Conservation (phyloP, 768 basidiomycete genomes). For the Phlebiopsis gigantea region DNA sequence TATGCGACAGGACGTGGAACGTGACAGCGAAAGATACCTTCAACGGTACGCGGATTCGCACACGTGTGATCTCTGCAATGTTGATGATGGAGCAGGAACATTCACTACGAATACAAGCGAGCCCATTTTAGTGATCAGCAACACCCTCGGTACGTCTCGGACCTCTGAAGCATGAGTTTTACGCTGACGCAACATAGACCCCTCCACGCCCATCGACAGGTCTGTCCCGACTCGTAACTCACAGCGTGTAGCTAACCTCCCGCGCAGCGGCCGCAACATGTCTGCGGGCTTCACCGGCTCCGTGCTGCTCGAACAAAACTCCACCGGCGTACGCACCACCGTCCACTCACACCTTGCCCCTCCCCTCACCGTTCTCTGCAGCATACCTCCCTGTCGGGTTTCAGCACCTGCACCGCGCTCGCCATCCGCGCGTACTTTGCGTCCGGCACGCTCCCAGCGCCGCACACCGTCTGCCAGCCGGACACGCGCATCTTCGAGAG, state of each 20-base stretch:
- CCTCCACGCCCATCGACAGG: background rate
- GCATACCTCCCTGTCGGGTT: slow-evolving; percentile 8
- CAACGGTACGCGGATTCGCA: background rate
- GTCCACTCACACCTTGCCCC: background rate
- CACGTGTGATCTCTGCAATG: background rate
- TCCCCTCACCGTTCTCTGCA: background rate
- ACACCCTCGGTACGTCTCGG: background rate
- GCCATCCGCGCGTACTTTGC: slow-evolving; percentile 36
- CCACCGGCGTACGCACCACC: background rate
- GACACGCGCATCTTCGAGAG: background rate
- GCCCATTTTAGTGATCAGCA: background rate
- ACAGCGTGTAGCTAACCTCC: background rate
- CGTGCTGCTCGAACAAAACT: slow-evolving; percentile 5
- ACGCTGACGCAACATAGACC: background rate
- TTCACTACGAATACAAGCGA: slow-evolving; percentile 2
- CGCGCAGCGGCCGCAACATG: background rate
- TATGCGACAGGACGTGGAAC: background rate
- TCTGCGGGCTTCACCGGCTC: slow-evolving; percentile 3
- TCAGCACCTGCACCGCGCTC: slow-evolving; percentile 29
- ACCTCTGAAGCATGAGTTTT: background rate
- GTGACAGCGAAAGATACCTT: background rate
- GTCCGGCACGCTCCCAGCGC: slow-evolving; percentile 34
- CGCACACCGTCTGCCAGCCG: slow-evolving; percentile 34
- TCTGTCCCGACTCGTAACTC: background rate
- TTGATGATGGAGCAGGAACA: background rate